These are phyloP conservation scores for Coemansia sp. DNA, from an alignment of 192 early-diverging fungal species.

Conservation along the genomic window DNA sequence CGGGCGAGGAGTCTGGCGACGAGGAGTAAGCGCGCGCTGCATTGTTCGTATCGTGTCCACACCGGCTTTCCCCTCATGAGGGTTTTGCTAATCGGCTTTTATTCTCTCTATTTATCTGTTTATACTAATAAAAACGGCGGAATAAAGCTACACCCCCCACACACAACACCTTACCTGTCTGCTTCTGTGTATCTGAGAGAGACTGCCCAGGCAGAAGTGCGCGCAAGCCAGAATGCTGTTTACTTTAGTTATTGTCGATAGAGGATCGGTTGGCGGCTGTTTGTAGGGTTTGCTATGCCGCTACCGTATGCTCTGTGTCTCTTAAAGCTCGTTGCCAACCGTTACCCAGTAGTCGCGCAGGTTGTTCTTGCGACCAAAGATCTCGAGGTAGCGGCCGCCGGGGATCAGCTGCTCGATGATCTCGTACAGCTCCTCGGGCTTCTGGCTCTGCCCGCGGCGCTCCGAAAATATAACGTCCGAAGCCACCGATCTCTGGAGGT, in stretches of 20 bases:
- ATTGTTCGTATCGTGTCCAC: neutral
- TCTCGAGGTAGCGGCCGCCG: constrained; percentile 87
- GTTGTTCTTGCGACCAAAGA: constrained; percentile 96
- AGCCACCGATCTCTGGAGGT: constrained; percentile 64
- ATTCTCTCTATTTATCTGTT: neutral
- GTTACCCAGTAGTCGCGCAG: constrained; percentile 96
- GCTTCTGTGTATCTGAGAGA: no score
- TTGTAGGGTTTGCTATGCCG: no score
- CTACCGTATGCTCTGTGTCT: no score
- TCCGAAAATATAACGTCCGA: constrained; percentile 94
- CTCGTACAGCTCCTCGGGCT: constrained; percentile 94
- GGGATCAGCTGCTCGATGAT: constrained; percentile 92
- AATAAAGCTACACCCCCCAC: no score
- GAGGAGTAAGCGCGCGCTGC: constrained; percentile 22
- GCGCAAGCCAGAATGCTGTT: no score
- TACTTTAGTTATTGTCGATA: no score
- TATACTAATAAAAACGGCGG: no score
- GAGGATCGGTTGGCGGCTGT: no score
- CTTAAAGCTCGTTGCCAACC: constrained; percentile 90
- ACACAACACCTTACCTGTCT: no score
- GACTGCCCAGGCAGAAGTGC: no score
- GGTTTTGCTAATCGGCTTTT: neutral
- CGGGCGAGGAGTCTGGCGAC: constrained; percentile 30
- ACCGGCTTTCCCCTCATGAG: neutral
- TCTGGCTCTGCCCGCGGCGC: constrained; percentile 92